These are phyloP conservation scores for Pulveroboletus ravenelii DNA, from an alignment of 768 basidiomycete species.

Conservation along the genomic window DNA sequence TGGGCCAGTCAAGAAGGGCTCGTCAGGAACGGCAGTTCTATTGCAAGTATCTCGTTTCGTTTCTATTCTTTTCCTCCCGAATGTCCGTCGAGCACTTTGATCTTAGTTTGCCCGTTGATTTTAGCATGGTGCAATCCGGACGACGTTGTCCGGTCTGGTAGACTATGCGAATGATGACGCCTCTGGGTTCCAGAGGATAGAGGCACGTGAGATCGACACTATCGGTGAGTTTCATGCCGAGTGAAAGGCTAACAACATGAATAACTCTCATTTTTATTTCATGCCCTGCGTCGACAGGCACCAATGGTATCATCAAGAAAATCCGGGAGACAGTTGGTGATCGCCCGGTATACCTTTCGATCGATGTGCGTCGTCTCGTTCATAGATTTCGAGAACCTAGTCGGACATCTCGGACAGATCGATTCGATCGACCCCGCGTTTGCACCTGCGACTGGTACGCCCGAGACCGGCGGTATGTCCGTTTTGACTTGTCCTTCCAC, in stretches of 20 bases:
- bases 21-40: constrained; percentile 71
- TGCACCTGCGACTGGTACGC: constrained; percentile 81
- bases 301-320: constrained; percentile 71
- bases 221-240: constrained; percentile 45
- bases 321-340: constrained; percentile 76
- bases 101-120: constrained; percentile 61
- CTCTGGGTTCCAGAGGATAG: constrained; percentile 77
- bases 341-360: constrained; percentile 72
- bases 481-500: neutral
- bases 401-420: constrained; percentile 39
- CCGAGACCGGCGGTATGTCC: constrained; percentile 63
- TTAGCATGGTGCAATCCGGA: constrained; percentile 84
- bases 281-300: constrained; percentile 38
- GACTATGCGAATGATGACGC: constrained; percentile 77
- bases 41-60: constrained; percentile 62
- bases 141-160: constrained; percentile 70
- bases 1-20: constrained; percentile 82
- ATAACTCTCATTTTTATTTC: neutral
- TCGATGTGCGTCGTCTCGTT: constrained; percentile 47
- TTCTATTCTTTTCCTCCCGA: constrained; percentile 11
- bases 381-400: neutral
- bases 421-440: constrained; percentile 79
- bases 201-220: constrained; percentile 81
- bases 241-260: neutral
- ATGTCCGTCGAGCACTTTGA: constrained; percentile 44